Base-by-base conservation (phyloP, 805 yeast species). In the Saccharomycopsis microspora region DNA sequence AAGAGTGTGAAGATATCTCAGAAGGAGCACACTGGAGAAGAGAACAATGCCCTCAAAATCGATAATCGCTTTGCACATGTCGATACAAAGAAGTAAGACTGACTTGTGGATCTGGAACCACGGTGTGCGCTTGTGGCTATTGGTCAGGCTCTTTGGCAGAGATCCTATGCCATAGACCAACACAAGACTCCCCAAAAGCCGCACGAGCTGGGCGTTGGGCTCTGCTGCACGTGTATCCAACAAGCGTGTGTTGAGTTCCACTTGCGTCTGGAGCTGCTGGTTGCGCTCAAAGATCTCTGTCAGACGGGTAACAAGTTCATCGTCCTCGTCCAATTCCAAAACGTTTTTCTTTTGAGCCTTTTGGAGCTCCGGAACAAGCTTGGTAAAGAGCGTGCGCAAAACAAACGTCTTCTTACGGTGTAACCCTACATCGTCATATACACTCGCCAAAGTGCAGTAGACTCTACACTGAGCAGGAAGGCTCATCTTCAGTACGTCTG, bases 391-490 rank as follows among this genome's bases (percentile, higher is more conserved):
- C n/a, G 78, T 74, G 41, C 88, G 72, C 3, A 87, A 62, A 37
- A 84, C 71, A 52, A 89, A 78, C 0, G 85, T 77, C 54, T 78
- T 71, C 56, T 88, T 89, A 52, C 97, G 69, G 7, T 58, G 48
- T 57, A 83, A 70, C 1, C 79, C 78, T 42, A 87, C 66, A 32
- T 72, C 74, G 2, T 75, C 68, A 60, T 81, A 87, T 1, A 85
- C 64, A 2, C 76, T 59, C 0, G 93, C 82, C 52, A 89, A 64
- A 0, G 83, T 72, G 27, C 81, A 71, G 59, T 82, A 81, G 0
- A 88, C 71, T 40, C 75, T 67, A 48, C 80, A 71, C 57, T 82
- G 88, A 5, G 79, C 74, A 6, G 64, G 57, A 1, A 75, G 54
- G 8, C 72, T 66, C 60, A 82, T 64, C 7, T 65, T 66, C 32